phyloP scores from a whole-genome alignment of 176 grass and related monocot genomes.

The Cenchrus purpureus region DNA sequence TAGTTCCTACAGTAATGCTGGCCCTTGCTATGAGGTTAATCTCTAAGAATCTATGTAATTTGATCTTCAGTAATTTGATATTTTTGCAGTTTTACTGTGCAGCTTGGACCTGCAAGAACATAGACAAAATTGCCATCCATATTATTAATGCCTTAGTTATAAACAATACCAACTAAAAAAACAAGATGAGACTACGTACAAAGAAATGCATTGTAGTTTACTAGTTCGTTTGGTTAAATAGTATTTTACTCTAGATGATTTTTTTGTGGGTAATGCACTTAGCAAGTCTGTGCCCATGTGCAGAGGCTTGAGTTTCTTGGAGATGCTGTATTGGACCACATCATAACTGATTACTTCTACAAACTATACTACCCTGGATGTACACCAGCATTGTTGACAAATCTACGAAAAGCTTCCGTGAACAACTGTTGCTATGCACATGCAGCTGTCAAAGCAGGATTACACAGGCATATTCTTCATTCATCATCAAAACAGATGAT shows the following conservation, averaged over 20 bases:
- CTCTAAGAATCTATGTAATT: constrained; percentile 18
- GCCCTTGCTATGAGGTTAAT: constrained; percentile 73
- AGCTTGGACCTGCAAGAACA: not conserved
- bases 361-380: constrained; percentile 54
- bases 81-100: not conserved
- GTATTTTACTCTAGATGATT: not conserved
- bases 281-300: constrained; percentile 24
- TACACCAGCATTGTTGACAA: constrained; percentile 76
- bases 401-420: constrained; percentile 75
- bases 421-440: constrained; percentile 85
- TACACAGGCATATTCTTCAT: constrained; percentile 78
- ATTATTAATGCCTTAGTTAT: not conserved
- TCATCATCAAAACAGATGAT: constrained; percentile 46
- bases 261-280: constrained; percentile 14
- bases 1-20: constrained; percentile 62
- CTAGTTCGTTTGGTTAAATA: not conserved
- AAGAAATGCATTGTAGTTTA: not conserved
- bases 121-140: not conserved
- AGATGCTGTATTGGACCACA: constrained; percentile 73
- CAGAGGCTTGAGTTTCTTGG: constrained; percentile 89
- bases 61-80: not conserved
- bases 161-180: not conserved
- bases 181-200: not conserved
- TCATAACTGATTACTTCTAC: constrained; percentile 66
- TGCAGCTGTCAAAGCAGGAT: constrained; percentile 65